Conservation (phyloP, 1,139 yeast species). For the Komagataea norvegica region DNA sequence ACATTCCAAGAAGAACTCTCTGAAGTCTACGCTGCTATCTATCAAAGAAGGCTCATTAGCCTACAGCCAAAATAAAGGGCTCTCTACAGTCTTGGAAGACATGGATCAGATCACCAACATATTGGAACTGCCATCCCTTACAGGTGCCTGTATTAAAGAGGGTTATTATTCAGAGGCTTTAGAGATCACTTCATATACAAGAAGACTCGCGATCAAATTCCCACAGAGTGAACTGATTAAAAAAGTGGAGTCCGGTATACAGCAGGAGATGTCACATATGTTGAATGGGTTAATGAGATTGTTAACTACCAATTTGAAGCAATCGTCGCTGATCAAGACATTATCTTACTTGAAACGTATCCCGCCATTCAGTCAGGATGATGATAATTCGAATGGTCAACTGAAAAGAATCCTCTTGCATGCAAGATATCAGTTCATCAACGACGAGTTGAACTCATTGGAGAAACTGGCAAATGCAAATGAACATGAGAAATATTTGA, state of each 20-base stretch:
- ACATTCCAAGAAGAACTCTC: conserved; percentile 8
- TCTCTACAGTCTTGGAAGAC: conserved; percentile 50
- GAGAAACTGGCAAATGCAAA: conserved; percentile 44
- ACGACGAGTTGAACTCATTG: conserved; percentile 53
- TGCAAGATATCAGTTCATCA: conserved; percentile 56
- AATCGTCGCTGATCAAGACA: conserved; percentile 71
- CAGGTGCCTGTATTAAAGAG: conserved; percentile 75
- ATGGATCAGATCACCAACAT: conserved; percentile 73
- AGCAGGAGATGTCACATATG: conserved; percentile 59
- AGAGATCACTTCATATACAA: conserved; percentile 68
- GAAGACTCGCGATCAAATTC: conserved; percentile 63
- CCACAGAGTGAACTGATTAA: conserved; percentile 55
- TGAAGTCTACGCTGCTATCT: conserved; percentile 6
- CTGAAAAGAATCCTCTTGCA: conserved; percentile 48
- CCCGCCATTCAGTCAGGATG: conserved; percentile 39
- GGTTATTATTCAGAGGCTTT: conserved; percentile 90
- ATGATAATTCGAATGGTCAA: conserved; percentile 26
- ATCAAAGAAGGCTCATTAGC: neutral
- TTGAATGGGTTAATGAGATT: conserved; percentile 61
- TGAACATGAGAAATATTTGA: conserved; percentile 58
- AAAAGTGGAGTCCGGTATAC: conserved; percentile 50
- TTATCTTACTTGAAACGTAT: conserved; percentile 70
- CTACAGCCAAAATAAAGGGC: conserved; percentile 15
- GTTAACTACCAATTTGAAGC: conserved; percentile 71
- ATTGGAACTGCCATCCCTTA: conserved; percentile 76